These are phyloP conservation scores for Neonectria neomacrospora DNA, from an alignment of 2,329 filamentous ascomycete genomes.

Conservation along the genomic window DNA sequence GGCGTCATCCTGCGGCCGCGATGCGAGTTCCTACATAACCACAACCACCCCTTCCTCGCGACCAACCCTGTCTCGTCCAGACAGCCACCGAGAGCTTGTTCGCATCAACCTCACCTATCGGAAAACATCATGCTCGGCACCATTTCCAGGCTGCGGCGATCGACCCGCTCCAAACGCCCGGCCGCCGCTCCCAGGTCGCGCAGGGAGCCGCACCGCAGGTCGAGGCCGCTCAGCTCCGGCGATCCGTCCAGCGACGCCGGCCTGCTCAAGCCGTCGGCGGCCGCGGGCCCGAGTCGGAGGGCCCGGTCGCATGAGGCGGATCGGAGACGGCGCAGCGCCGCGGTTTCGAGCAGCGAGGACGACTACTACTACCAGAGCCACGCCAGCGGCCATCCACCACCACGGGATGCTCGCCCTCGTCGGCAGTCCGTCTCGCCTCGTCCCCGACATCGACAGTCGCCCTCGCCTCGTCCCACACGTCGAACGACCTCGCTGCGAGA, in stretches of 20 bases:
- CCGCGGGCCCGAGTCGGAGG: slow-evolving; percentile 20
- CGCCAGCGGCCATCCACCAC: slow-evolving; percentile 11
- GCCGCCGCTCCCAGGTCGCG: slow-evolving; percentile 22
- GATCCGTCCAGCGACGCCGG: not conserved
- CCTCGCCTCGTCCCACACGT: slow-evolving; percentile 29
- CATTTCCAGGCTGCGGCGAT: slow-evolving; percentile 30
- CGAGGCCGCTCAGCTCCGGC: slow-evolving; percentile 32
- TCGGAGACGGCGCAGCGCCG: slow-evolving; percentile 26
- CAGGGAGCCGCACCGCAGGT: slow-evolving; percentile 15
- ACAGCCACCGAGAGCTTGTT: not conserved
- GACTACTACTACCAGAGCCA: slow-evolving; percentile 28
- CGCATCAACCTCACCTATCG: not conserved
- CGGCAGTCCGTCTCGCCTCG: slow-evolving; percentile 37
- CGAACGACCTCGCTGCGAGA: not conserved
- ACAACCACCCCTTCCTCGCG: not conserved
- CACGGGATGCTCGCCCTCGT: slow-evolving; percentile 15
- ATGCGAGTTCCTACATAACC: slow-evolving; percentile 1
- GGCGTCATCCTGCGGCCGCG: slow-evolving; percentile 33
- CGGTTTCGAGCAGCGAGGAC: slow-evolving; percentile 19
- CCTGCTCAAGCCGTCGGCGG: slow-evolving; percentile 24
- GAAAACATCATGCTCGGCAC: slow-evolving; percentile 34
- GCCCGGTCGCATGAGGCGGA: slow-evolving; percentile 38
- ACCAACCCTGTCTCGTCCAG: not conserved
- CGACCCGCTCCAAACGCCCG: slow-evolving; percentile 31
- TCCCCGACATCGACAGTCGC: slow-evolving; percentile 12